Percentiles rank a stretch among this genome's conserved stretches.
These are phyloP conservation scores for Dorcoceras hygrometricum DNA, from an alignment of 257 asterid species.

Conservation along the genomic window DNA sequence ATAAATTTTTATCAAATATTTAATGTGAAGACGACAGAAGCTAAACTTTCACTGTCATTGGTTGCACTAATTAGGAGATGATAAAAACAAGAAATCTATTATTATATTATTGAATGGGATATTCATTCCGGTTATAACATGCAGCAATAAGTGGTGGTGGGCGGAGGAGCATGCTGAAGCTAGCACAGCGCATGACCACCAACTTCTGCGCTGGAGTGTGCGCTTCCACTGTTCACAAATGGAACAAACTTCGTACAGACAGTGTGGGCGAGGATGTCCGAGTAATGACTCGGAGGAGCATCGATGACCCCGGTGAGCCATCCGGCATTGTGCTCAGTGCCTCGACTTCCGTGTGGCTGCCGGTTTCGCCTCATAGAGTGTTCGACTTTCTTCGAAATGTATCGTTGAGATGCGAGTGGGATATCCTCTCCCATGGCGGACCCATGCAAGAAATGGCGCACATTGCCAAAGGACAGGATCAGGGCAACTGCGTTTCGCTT, in stretches of 20 bases:
- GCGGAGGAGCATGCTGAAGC: constrained; percentile 60
- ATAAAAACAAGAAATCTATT: too few relatives aligned
- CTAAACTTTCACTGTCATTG: too few relatives aligned
- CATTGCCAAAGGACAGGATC: constrained; percentile 64
- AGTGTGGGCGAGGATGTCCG: constrained; percentile 59
- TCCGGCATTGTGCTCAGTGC: constrained; percentile 58
- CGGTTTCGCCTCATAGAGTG: constrained; percentile 48
- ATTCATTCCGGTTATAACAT: constrained; percentile 8
- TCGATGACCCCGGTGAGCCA: constrained; percentile 64
- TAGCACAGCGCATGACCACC: constrained; percentile 63
- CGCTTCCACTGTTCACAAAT: constrained; percentile 56
- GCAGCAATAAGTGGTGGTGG: constrained; percentile 52
- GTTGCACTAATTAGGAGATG: not conserved
- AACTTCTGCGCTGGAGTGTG: constrained; percentile 65
- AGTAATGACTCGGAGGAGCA: constrained; percentile 63
- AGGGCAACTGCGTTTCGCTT: constrained; percentile 62
- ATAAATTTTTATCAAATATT: not conserved
- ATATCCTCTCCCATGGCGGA: constrained; percentile 59
- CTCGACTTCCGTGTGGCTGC: constrained; percentile 65
- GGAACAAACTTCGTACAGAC: constrained; percentile 53
- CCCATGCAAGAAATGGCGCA: constrained; percentile 78
- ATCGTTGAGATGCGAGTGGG: constrained; percentile 60
- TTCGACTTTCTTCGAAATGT: constrained; percentile 62
- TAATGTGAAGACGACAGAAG: too few relatives aligned
- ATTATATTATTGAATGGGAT: too few relatives aligned